Conservation (phyloP, 139 green algal species). For the Axilococcus clingmanii region DNA sequence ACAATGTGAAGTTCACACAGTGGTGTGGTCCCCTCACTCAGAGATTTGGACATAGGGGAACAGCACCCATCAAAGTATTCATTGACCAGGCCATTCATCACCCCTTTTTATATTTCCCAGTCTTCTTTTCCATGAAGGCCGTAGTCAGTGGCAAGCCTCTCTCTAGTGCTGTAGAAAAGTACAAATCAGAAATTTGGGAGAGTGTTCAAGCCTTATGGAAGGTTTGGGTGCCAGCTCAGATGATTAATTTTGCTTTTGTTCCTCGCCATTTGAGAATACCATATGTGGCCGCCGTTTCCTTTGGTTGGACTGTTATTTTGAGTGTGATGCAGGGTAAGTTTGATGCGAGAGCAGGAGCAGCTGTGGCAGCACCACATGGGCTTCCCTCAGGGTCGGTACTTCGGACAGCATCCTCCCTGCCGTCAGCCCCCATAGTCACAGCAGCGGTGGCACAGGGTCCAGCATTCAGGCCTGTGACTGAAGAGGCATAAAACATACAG, state of each 20-base stretch:
- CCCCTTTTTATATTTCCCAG: constrained; percentile 77
- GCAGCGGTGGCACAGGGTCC: background rate
- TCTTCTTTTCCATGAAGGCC: constrained; percentile 77
- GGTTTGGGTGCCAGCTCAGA: constrained; percentile 69
- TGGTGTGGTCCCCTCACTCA: constrained; percentile 59
- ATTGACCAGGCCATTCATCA: constrained; percentile 76
- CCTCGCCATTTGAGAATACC: constrained; percentile 73
- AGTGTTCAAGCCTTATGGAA: constrained; percentile 76
- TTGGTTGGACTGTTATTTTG: constrained; percentile 45
- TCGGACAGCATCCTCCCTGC: too few species aligned
- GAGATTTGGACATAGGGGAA: constrained; percentile 51
- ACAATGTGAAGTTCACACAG: constrained; percentile 68
- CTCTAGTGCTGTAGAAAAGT: constrained; percentile 42
- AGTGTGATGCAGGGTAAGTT: constrained; percentile 42
- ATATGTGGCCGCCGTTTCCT: constrained; percentile 45
- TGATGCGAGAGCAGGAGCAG: constrained; percentile 10
- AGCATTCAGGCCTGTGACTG: background rate
- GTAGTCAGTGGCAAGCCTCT: constrained; percentile 38
- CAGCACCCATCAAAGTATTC: constrained; percentile 66
- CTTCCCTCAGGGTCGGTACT: background rate
- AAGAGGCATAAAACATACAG: background rate
- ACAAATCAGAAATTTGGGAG: constrained; percentile 68
- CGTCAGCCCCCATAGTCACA: too few species aligned
- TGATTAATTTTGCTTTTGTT: constrained; percentile 82
- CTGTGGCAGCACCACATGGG: background rate